Percentiles rank a stretch among this genome's conserved stretches.
phyloP scores from a whole-genome alignment of 2,329 filamentous ascomycete species.

The Spiromastix sp. region DNA sequence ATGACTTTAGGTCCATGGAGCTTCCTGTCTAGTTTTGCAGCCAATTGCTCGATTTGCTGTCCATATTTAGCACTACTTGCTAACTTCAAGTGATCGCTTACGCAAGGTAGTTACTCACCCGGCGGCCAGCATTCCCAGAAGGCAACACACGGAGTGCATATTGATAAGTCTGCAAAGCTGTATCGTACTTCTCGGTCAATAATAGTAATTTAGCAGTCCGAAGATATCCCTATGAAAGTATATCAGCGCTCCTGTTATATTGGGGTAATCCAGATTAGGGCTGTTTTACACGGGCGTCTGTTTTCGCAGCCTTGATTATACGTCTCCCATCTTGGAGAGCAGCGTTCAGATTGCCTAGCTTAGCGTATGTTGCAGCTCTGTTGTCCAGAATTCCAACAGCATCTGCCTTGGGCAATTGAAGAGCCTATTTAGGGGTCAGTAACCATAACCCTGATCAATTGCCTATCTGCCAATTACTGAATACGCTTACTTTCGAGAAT shows the following conservation, averaged over 20 bases:
- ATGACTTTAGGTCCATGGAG: constrained; percentile 17
- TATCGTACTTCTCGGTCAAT: constrained; percentile 39
- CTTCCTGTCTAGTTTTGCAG: constrained; percentile 33
- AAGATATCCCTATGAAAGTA: constrained; percentile 39
- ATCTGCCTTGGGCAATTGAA: constrained; percentile 24
- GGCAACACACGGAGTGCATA: constrained; percentile 46
- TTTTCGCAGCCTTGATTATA: constrained; percentile 43
- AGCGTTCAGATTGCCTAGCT: constrained; percentile 38
- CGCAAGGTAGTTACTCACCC: constrained; percentile 17
- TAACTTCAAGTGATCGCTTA: too few relatives aligned
- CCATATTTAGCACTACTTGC: background rate
- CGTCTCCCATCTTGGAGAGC: constrained; percentile 48
- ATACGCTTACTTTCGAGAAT: constrained; percentile 28
- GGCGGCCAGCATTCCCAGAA: constrained; percentile 24
- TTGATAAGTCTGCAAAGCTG: constrained; percentile 46
- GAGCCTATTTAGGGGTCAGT: constrained; percentile 20
- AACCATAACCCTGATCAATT: background rate
- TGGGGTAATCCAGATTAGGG: too few relatives aligned
- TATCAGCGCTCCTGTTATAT: background rate
- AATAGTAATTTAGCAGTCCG: constrained; percentile 41
- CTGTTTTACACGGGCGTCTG: constrained; percentile 44
- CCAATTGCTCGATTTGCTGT: constrained; percentile 36
- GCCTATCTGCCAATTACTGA: too few relatives aligned
- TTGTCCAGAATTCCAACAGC: constrained; percentile 40
- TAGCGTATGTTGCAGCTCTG: constrained; percentile 45